A percentile compares a stretch with the other conserved stretches of the same genome.
phyloP scores from a whole-genome alignment of 2,329 filamentous ascomycete species.

The Fusarium tjaetaba region DNA sequence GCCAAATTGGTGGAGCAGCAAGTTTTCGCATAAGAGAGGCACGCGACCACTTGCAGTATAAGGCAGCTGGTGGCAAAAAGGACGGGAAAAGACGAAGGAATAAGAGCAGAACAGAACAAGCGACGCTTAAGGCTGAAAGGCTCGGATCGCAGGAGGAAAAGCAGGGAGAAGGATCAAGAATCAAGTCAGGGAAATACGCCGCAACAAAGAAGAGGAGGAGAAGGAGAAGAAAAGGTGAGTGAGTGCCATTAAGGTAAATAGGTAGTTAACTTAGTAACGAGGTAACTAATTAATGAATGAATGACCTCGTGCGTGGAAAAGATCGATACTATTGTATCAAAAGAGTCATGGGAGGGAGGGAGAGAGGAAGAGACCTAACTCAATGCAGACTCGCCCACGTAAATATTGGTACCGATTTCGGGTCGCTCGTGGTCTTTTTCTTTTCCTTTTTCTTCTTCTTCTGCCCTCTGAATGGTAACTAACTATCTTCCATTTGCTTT shows the following conservation, averaged over 20 bases:
- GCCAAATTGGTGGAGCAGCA: constrained; percentile 15
- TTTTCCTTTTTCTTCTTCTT: neutral
- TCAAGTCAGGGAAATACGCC: constrained; percentile 25
- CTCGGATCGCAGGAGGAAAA: neutral
- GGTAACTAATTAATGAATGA: neutral
- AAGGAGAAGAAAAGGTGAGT: neutral
- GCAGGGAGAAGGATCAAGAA: constrained; percentile 6
- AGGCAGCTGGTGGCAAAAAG: constrained; percentile 19
- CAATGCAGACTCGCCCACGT: constrained; percentile 30
- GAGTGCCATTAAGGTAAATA: neutral
- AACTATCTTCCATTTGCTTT: neutral
- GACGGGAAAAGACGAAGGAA: neutral
- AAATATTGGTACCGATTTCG: constrained; percentile 25
- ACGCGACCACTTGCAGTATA: constrained; percentile 38
- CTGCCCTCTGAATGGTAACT: neutral
- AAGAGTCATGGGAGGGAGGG: constrained; percentile 3
- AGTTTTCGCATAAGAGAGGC: constrained; percentile 25
- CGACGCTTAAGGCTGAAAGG: constrained; percentile 4
- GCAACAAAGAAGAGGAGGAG: constrained; percentile 9
- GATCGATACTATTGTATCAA: constrained; percentile 2
- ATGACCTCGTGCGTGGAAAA: constrained; percentile 34
- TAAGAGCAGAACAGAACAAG: neutral
- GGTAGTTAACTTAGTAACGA: neutral
- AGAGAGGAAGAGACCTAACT: constrained; percentile 14
- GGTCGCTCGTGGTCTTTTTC: neutral